Conservation (phyloP, 257 asterid genomes). For the Scutellaria minor region DNA sequence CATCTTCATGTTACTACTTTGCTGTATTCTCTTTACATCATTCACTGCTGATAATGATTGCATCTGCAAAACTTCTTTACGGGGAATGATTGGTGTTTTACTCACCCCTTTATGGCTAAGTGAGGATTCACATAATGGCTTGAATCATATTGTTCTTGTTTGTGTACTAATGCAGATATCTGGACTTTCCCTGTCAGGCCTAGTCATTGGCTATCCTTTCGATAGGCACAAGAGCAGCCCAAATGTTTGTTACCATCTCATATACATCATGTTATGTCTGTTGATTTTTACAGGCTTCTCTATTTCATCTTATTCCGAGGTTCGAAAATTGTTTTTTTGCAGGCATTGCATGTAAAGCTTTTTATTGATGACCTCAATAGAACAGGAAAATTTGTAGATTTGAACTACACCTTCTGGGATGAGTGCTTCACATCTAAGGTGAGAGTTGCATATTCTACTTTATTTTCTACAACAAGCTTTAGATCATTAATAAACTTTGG, state of each 20-base stretch:
- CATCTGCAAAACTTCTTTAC: constrained; percentile 21
- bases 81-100: constrained; percentile 2
- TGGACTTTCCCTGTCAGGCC: constrained; percentile 57
- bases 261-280: constrained; percentile 10
- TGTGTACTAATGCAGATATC: constrained; percentile 57
- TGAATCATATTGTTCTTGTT: constrained; percentile 25
- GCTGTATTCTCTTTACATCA: not conserved
- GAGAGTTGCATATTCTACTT: constrained; percentile 23
- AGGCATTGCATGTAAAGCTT: constrained; percentile 76
- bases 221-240: constrained; percentile 49
- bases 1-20: not conserved
- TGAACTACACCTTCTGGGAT: constrained; percentile 80
- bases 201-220: constrained; percentile 74
- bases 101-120: not conserved
- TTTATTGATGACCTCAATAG: constrained; percentile 65
- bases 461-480: constrained; percentile 1
- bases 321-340: constrained; percentile 30
- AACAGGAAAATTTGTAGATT: constrained; percentile 71
- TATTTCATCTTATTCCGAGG: constrained; percentile 24
- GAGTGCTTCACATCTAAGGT: constrained; percentile 91
- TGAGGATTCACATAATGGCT: not conserved
- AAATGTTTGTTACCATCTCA: constrained; percentile 41
- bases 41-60: not conserved
- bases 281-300: constrained; percentile 8
- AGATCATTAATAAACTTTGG: not conserved